Evolutionary conservation across 2,329 filamentous ascomycete genomes (phyloP).

Genomic region (Chalaropsis ovoidea): DNA sequence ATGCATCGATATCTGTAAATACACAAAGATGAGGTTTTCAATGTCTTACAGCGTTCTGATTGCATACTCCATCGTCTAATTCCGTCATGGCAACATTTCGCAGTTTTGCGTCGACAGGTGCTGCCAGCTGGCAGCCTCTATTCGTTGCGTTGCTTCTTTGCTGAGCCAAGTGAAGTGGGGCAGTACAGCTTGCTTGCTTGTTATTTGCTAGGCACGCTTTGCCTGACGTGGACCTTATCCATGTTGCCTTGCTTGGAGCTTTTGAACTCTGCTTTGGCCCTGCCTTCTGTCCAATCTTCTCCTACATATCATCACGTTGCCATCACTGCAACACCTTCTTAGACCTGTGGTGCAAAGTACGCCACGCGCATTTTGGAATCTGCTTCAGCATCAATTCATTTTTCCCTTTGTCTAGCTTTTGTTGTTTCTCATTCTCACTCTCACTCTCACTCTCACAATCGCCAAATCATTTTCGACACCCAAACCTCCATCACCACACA

Average conservation of each 20-base stretch:
- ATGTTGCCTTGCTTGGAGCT: constrained; percentile 3
- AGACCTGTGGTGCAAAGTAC: neutral
- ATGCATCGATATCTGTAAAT: no score
- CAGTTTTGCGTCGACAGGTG: neutral
- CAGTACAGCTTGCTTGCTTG: neutral
- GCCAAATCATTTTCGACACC: constrained; percentile 23
- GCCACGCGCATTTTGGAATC: neutral
- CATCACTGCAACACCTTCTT: neutral
- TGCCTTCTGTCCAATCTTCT: neutral
- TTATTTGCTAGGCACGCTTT: constrained; percentile 33
- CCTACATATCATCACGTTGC: neutral
- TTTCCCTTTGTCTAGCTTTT: neutral
- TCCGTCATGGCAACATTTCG: no score
- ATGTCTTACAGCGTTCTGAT: neutral
- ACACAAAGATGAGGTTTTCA: neutral
- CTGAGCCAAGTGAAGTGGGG: constrained; percentile 19
- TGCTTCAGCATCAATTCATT: neutral
- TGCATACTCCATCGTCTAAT: neutral
- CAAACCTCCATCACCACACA: neutral
- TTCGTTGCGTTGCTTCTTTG: neutral
- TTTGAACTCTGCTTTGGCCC: neutral
- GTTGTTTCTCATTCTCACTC: neutral
- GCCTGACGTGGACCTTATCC: constrained; percentile 36
- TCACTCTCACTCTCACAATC: constrained; percentile 21
- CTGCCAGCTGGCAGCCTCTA: neutral